phyloP scores from a whole-genome alignment of 768 basidiomycete genomes.

The Psilocybe cubensis region DNA sequence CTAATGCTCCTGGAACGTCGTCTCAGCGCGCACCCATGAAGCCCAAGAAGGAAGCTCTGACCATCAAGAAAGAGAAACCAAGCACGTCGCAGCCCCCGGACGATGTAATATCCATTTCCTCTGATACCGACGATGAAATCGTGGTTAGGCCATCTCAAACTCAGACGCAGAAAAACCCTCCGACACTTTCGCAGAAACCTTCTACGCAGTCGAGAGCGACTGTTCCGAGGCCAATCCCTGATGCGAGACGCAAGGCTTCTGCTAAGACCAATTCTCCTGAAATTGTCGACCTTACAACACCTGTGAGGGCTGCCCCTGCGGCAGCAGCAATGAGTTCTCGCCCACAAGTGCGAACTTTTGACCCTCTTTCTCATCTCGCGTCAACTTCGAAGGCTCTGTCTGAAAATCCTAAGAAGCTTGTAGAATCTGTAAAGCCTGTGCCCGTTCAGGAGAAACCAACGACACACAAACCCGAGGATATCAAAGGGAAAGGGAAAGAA shows the following conservation, averaged over 20 bases:
- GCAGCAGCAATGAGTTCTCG: neutral
- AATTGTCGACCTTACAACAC: neutral
- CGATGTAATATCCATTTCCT: slow-evolving; percentile 4
- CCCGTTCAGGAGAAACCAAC: neutral
- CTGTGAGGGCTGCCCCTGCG: neutral
- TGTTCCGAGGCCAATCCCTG: neutral
- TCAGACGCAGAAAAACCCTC: neutral
- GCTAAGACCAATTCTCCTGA: neutral
- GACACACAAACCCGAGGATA: neutral
- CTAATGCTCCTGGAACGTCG: neutral
- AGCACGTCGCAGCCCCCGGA: neutral
- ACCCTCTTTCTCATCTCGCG: neutral
- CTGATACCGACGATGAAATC: slow-evolving; percentile 3
- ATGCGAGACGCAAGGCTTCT: neutral
- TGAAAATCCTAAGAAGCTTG: neutral
- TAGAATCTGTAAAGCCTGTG: neutral
- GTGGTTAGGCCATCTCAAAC: neutral
- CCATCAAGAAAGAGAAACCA: neutral
- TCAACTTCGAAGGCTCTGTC: neutral
- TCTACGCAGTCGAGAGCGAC: neutral
- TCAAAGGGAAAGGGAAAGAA: no score
- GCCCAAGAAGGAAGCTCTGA: neutral
- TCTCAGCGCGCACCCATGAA: neutral
- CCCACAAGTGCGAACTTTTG: neutral
- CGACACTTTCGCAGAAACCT: neutral